phyloP scores from a whole-genome alignment of 805 yeast genomes.

The Aciculoconidium aculeatum region DNA sequence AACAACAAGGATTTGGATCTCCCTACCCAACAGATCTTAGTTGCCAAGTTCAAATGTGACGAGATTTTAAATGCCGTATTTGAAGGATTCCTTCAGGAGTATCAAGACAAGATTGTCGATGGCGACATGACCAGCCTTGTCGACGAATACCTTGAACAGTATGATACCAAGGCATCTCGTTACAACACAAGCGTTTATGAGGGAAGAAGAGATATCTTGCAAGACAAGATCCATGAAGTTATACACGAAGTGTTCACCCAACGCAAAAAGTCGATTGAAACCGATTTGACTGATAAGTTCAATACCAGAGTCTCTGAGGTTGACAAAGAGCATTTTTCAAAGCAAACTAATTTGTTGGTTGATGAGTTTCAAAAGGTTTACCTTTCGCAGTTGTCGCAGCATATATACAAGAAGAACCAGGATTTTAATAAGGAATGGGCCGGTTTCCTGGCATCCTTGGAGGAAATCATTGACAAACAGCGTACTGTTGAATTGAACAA shows the following conservation, averaged over 20 bases:
- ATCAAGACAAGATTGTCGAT: conserved; percentile 7
- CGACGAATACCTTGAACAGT: conserved; percentile 42
- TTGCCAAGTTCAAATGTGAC: conserved; percentile 91
- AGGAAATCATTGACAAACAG: conserved; percentile 32
- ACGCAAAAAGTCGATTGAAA: conserved; percentile 16
- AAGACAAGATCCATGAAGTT: conserved; percentile 38
- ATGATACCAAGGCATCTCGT: conserved; percentile 70
- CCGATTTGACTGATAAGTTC: conserved; percentile 8
- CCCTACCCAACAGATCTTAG: conserved; percentile 94
- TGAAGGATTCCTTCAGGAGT: conserved; percentile 22
- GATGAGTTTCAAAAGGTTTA: neutral
- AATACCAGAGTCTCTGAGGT: conserved; percentile 7
- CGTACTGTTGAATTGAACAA: conserved; percentile 28
- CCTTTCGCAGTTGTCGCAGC: conserved; percentile 1
- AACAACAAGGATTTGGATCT: conserved; percentile 88
- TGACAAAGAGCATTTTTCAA: conserved; percentile 13
- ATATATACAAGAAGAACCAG: conserved; percentile 5
- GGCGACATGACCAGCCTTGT: conserved; percentile 37
- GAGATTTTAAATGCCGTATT: conserved; percentile 55
- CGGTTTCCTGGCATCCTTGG: conserved; percentile 30
- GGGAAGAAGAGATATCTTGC: conserved; percentile 51
- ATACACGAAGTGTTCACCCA: conserved; percentile 35
- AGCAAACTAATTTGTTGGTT: conserved; percentile 8
- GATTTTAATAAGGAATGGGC: conserved; percentile 1
- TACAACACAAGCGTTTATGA: conserved; percentile 63